These are phyloP conservation scores for Pezicula neosporulosa DNA, from an alignment of 2,329 filamentous ascomycete species.

Conservation along the genomic window DNA sequence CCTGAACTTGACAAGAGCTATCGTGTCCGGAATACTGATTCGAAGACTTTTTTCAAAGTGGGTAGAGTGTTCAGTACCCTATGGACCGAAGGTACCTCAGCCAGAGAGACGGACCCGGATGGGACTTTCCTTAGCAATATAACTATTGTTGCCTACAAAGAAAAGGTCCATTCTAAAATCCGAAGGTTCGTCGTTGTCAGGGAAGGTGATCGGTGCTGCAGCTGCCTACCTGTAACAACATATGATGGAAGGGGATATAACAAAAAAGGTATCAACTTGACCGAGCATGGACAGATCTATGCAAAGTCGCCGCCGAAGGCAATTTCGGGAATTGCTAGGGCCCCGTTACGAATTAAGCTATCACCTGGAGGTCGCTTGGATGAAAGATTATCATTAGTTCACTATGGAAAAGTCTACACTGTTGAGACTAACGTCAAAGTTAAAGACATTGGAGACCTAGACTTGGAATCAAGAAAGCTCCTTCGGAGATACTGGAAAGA, in stretches of 20 bases:
- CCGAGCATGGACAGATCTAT: conserved; percentile 1
- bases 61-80: conserved; percentile 21
- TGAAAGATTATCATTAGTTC: conserved; percentile 13
- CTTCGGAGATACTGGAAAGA: not conserved
- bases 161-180: conserved; percentile 17
- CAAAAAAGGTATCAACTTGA: not conserved
- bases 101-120: not conserved
- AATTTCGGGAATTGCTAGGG: not conserved
- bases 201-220: conserved; percentile 8
- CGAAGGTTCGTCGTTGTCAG: conserved; percentile 20
- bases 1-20: conserved; percentile 16
- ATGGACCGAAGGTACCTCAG: conserved; percentile 14
- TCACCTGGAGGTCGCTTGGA: not conserved
- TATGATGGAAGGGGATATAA: conserved; percentile 1
- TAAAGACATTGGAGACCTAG: not conserved
- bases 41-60: conserved; percentile 14
- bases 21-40: conserved; percentile 13
- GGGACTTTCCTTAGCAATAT: conserved; percentile 9
- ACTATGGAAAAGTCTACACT: conserved; percentile 17
- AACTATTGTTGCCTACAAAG: conserved; percentile 7
- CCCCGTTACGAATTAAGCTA: not conserved
- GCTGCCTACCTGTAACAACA: conserved; percentile 18
- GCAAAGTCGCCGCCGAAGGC: not conserved
- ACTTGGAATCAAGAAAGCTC: not conserved
- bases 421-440: conserved; percentile 22